Evolutionary conservation across 306 rosid species (phyloP).

Genomic region (Cajanus cajan): DNA sequence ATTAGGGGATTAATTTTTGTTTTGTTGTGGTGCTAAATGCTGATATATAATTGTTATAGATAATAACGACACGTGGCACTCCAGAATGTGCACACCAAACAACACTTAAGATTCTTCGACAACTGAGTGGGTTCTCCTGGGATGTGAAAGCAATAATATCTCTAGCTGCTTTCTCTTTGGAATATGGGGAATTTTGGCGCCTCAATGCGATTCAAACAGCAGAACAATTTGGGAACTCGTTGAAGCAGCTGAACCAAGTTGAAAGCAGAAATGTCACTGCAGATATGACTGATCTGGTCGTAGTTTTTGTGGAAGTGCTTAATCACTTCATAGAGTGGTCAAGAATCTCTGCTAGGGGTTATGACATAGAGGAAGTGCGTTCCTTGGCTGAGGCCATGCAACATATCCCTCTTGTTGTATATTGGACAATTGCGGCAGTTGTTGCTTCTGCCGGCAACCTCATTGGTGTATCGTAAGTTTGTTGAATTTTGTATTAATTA

Average conservation of each 20-base stretch:
- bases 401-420: constrained; percentile 34
- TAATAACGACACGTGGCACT: constrained; percentile 18
- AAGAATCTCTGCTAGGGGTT: background rate
- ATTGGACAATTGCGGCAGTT: constrained; percentile 22
- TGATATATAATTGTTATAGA: constrained; percentile 8
- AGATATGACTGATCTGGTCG: background rate
- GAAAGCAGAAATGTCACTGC: background rate
- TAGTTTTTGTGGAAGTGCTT: constrained; percentile 23
- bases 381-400: constrained; percentile 4
- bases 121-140: constrained; percentile 46
- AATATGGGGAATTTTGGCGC: constrained; percentile 21
- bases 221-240: constrained; percentile 12
- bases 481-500: too few species aligned
- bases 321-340: constrained; percentile 33
- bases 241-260: constrained; percentile 25
- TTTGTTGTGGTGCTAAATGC: background rate
- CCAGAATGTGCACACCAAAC: constrained; percentile 27
- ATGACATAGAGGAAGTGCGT: background rate
- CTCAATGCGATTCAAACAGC: constrained; percentile 5
- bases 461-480: constrained; percentile 23
- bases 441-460: constrained; percentile 25
- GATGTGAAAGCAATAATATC: constrained; percentile 54
- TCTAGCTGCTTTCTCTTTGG: constrained; percentile 31
- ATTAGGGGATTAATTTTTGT: background rate
- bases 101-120: constrained; percentile 30